These are phyloP conservation scores for Colletotrichum abscissum DNA, from an alignment of 2,329 filamentous ascomycete species.

Conservation along the genomic window DNA sequence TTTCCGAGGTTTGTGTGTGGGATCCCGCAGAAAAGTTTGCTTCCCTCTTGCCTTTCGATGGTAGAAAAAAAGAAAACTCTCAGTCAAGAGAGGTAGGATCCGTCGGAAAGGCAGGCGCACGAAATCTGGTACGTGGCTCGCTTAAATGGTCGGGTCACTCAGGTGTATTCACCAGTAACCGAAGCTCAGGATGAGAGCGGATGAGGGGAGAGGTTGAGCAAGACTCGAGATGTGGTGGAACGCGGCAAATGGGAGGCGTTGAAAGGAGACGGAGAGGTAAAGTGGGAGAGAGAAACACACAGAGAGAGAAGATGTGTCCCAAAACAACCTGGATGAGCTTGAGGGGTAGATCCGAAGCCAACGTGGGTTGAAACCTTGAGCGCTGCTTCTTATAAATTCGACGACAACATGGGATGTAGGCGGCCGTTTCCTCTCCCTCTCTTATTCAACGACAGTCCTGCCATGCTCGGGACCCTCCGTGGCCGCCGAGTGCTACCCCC, in stretches of 20 bases:
- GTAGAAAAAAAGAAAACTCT: background rate
- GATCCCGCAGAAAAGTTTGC: background rate
- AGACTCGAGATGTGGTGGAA: conserved; percentile 20
- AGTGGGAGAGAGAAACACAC: background rate
- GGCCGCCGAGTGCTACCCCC: conserved; percentile 26
- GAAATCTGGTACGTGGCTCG: background rate
- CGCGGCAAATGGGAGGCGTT: background rate
- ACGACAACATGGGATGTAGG: conserved; percentile 16
- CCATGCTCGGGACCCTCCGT: conserved; percentile 6
- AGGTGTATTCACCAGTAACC: background rate
- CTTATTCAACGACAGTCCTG: background rate
- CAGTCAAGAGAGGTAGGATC: background rate
- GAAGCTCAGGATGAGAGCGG: background rate
- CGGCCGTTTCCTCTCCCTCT: conserved; percentile 7
- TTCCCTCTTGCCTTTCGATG: background rate
- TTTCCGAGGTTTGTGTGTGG: background rate
- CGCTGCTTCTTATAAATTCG: background rate
- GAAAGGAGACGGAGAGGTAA: background rate
- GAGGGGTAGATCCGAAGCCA: background rate
- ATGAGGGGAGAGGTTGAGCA: background rate
- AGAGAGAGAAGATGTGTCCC: background rate
- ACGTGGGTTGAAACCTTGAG: conserved; percentile 4
- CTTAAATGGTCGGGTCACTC: background rate
- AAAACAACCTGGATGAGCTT: background rate
- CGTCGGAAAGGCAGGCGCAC: background rate